Evolutionary conservation across 495 filamentous ascomycete species (phyloP), one percentile per base, ranked within the genome.

Genomic region (Penicillium mononematosum): DNA sequence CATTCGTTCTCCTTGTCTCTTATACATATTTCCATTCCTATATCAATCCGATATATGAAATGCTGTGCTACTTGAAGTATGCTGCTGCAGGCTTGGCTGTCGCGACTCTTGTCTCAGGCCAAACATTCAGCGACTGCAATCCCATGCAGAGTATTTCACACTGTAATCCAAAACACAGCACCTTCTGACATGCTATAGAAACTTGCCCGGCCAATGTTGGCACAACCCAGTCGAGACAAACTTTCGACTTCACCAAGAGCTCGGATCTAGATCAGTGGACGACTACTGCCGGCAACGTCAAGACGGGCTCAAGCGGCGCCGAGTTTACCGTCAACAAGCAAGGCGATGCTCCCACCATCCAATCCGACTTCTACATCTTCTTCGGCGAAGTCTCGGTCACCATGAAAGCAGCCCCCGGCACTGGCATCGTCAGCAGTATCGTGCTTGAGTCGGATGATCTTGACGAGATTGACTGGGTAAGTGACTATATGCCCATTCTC

Each of bases 391-490:
- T 86, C 42, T 85, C 88, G 64, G 81, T 91, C 45, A 75, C 74
- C 48, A 78, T 90, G 76, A 86, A 90, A 73, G 83, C 86, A 6
- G 83, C 90, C 3, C 70, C 75, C 2, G 90, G 90, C 17, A 75
- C 72, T 20, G 90, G 90, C 58, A 84, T 94, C 56, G 83, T 92
- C 65, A 79, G 86, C 73, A 88, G 84, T 12, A 78, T 92, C 49
- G 89, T 96, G 10, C 71, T 96, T 47, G 83, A 91, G 63, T 96
- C 91, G 12, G 91, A 93, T 69, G 82, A 83, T 59, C 80, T 96
- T 14, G 92, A 97, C 70, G 92, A 97, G 74, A 88, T 97, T 65
- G 92, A 96, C 73, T 91, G 90, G 82, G 83, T 89, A 70, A 83
- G 86, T 45, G 6, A 25, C 1, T 10, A 9, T 16, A n/a, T 2